These are phyloP conservation scores for Paramecium caudatum DNA, from an alignment of 73 alveolate genomes.

Conservation along the genomic window DNA sequence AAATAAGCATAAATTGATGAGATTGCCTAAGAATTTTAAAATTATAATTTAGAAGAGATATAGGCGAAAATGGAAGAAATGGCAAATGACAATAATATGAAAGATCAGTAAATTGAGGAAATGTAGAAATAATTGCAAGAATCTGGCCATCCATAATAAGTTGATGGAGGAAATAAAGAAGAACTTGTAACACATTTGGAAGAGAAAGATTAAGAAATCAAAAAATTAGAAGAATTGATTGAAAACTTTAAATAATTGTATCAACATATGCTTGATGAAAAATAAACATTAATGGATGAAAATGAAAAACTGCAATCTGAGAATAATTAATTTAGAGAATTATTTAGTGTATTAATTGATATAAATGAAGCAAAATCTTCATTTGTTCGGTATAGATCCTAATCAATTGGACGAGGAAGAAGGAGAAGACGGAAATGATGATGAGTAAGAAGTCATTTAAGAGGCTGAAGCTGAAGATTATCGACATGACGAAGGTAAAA, in stretches of 20 bases:
- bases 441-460: no score
- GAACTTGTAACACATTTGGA: background rate
- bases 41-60: slow-evolving; percentile 32
- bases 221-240: slow-evolving; percentile 32
- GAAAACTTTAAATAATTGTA: slow-evolving; percentile 59
- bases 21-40: slow-evolving; percentile 17
- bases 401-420: slow-evolving; percentile 31
- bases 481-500: slow-evolving; percentile 21
- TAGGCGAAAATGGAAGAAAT: slow-evolving; percentile 63
- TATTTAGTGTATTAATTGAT: slow-evolving; percentile 9
- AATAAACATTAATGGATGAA: slow-evolving; percentile 30
- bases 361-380: slow-evolving; percentile 50
- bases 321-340: slow-evolving; percentile 58
- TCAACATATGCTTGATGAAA: slow-evolving; percentile 60
- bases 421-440: no score
- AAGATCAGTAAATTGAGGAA: background rate
- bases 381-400: slow-evolving; percentile 55
- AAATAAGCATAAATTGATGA: slow-evolving; percentile 20
- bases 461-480: slow-evolving; percentile 44
- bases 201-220: background rate
- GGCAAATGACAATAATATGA: slow-evolving; percentile 43
- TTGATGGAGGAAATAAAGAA: background rate
- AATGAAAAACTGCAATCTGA: background rate
- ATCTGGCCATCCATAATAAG: background rate
- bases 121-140: slow-evolving; percentile 9